phyloP scores from a whole-genome alignment of 2,329 filamentous ascomycete genomes.

The Plenodomus tracheiphilus region DNA sequence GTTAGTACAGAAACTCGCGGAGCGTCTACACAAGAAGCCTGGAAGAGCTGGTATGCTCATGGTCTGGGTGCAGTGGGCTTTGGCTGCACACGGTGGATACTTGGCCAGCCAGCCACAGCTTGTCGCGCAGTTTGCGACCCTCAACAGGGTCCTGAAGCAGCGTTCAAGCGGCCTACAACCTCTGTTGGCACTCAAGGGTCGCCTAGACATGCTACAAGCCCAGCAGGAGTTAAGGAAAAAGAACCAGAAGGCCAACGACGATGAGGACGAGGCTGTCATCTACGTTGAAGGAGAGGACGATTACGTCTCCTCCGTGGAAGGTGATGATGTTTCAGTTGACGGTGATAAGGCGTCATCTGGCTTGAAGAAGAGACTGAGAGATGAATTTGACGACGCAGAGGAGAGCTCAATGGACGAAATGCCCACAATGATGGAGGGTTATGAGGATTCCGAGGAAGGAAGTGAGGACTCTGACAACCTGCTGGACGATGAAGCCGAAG shows the following conservation, averaged over 20 bases:
- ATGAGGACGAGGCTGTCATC: conserved; percentile 72
- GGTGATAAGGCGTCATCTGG: conserved; percentile 19
- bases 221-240: conserved; percentile 80
- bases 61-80: conserved; percentile 94
- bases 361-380: conserved; percentile 28
- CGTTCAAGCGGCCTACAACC: conserved; percentile 80
- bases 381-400: conserved; percentile 31
- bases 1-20: conserved; percentile 81
- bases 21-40: conserved; percentile 82
- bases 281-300: conserved; percentile 84
- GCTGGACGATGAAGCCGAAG: conserved; percentile 57
- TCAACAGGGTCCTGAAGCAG: conserved; percentile 87
- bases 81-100: conserved; percentile 89
- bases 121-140: conserved; percentile 72
- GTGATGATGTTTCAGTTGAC: conserved; percentile 53
- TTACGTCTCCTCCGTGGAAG: conserved; percentile 53
- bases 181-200: conserved; percentile 86
- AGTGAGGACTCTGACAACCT: conserved; percentile 41
- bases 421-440: conserved; percentile 54
- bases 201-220: conserved; percentile 89
- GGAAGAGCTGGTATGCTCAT: conserved; percentile 89
- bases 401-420: conserved; percentile 60
- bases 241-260: conserved; percentile 63
- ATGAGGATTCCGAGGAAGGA: conserved; percentile 53
- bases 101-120: conserved; percentile 85